phyloP scores from a whole-genome alignment of 805 yeast species.

The Metschnikowia proteae region DNA sequence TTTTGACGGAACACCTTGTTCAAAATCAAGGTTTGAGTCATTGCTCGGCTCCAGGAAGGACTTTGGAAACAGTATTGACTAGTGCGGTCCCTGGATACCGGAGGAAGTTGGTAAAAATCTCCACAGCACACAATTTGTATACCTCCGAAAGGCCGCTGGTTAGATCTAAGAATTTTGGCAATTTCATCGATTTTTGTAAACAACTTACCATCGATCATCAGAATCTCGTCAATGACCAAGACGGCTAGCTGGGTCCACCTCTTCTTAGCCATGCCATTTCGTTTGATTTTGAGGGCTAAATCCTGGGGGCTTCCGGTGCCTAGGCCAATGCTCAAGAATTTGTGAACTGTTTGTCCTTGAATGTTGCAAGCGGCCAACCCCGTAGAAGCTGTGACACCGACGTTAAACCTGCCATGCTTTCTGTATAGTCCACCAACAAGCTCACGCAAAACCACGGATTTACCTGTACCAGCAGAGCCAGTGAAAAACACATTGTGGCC shows the following conservation, averaged over 20 bases:
- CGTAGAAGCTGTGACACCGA: slow-evolving; percentile 80
- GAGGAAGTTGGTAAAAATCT: slow-evolving; percentile 81
- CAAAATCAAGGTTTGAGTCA: slow-evolving; percentile 55
- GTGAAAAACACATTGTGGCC: slow-evolving; percentile 83
- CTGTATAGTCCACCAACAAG: slow-evolving; percentile 51
- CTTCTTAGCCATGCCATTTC: slow-evolving; percentile 44
- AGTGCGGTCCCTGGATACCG: slow-evolving; percentile 44
- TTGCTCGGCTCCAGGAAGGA: slow-evolving; percentile 55
- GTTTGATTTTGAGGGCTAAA: slow-evolving; percentile 50
- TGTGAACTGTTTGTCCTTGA: slow-evolving; percentile 75
- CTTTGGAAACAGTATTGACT: slow-evolving; percentile 62
- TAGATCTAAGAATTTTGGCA: slow-evolving; percentile 48
- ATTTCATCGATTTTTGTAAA: slow-evolving; percentile 61
- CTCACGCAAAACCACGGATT: slow-evolving; percentile 74
- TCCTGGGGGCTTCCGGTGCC: slow-evolving; percentile 51
- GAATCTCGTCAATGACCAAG: slow-evolving; percentile 70
- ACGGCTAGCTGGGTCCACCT: slow-evolving; percentile 60
- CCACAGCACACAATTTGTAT: slow-evolving; percentile 75
- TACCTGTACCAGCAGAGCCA: slow-evolving; percentile 98
- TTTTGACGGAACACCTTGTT: slow-evolving; percentile 71
- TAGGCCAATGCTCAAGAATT: slow-evolving; percentile 74
- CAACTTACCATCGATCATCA: slow-evolving; percentile 72
- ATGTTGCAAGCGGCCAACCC: slow-evolving; percentile 81
- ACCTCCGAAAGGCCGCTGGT: slow-evolving; percentile 67
- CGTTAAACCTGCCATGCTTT: slow-evolving; percentile 41